phyloP scores from a whole-genome alignment of 2,329 filamentous ascomycete genomes.

The Penicillium fuscoglaucum region DNA sequence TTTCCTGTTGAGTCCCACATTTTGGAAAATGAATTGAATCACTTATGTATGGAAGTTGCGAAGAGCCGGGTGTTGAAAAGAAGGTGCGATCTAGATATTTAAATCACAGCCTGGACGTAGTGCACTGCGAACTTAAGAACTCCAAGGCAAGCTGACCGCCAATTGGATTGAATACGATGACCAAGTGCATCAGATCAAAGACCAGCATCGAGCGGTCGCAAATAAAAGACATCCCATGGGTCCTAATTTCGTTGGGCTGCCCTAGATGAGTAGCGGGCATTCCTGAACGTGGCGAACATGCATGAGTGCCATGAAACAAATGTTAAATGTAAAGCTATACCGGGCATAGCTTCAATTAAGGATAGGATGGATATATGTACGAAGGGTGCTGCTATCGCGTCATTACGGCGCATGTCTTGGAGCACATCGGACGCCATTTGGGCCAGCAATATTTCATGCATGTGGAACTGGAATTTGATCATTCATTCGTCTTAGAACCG shows the following conservation, averaged over 20 bases:
- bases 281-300: conserved; percentile 16
- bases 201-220: neutral
- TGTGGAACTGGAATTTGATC: conserved; percentile 7
- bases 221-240: neutral
- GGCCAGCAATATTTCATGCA: neutral
- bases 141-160: neutral
- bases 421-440: conserved; percentile 2
- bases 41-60: conserved; percentile 4
- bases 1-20: neutral
- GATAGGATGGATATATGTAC: conserved; percentile 7
- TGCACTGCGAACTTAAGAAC: neutral
- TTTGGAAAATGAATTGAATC: neutral
- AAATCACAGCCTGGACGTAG: neutral
- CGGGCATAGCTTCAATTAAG: conserved; percentile 2
- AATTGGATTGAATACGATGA: neutral
- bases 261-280: conserved; percentile 10
- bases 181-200: neutral
- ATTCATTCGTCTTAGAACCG: conserved; percentile 26
- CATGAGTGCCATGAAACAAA: conserved; percentile 3
- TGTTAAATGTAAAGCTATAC: conserved; percentile 5
- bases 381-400: neutral
- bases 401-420: neutral
- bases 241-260: neutral
- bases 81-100: conserved; percentile 4
- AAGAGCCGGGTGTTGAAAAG: neutral